These are phyloP conservation scores for Globisporangium mamillatum DNA, from an alignment of 352 stramenopile species.

Conservation along the genomic window DNA sequence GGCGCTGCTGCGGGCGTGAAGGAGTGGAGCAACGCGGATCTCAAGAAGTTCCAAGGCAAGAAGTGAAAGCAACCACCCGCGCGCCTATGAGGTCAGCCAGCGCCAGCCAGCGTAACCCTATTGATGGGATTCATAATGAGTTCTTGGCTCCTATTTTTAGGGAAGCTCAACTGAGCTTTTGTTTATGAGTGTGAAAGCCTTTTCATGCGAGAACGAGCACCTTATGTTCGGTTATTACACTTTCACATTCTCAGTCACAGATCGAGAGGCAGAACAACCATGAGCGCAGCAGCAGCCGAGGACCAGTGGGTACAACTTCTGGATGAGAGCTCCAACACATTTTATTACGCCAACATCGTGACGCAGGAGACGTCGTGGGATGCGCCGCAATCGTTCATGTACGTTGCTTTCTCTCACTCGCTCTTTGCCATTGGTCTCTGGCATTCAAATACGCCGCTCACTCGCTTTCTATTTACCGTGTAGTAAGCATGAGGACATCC, in stretches of 20 bases:
- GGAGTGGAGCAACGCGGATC: conserved; percentile 46
- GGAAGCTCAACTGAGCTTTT: not conserved
- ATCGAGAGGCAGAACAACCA: not conserved
- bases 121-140: no score
- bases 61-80: no score
- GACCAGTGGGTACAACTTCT: conserved; percentile 13
- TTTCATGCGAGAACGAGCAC: not conserved
- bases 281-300: conserved; percentile 4
- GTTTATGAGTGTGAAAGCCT: not conserved
- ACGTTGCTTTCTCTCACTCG: not conserved
- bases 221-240: not conserved
- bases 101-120: not conserved
- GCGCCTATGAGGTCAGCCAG: not conserved
- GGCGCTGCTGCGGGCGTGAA: conserved; percentile 30
- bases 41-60: conserved; percentile 47
- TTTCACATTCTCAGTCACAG: not conserved
- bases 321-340: conserved; percentile 9
- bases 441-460: no score
- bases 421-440: no score
- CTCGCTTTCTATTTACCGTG: no score
- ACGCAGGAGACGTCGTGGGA: conserved; percentile 16
- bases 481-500: conserved; percentile 18
- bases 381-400: conserved; percentile 15
- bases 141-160: not conserved
- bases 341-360: conserved; percentile 17